Conservation (phyloP, 2,329 filamentous ascomycete species). For the Fusarium goolgardi region DNA sequence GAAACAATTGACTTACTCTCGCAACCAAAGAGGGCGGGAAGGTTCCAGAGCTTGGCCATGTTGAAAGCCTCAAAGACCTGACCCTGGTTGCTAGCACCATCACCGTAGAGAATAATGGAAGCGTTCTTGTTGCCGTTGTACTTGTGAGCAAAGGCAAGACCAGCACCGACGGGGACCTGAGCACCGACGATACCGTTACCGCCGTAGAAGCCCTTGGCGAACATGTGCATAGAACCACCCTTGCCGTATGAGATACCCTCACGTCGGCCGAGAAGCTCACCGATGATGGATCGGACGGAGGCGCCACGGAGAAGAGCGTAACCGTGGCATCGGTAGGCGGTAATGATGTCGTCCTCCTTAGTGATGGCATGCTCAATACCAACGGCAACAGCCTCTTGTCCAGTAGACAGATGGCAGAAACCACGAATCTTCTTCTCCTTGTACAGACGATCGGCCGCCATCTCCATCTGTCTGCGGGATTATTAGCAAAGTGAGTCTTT, state of each 20-base stretch:
- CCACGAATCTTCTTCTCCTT: conserved; percentile 99
- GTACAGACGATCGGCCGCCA: conserved; percentile 98
- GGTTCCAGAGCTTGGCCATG: conserved; percentile 99
- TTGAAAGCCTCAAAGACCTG: conserved; percentile 99
- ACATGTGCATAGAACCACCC: conserved; percentile 99
- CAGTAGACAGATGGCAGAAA: conserved; percentile 98
- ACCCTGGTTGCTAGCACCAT: conserved; percentile 98
- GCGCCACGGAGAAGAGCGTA: conserved; percentile 97
- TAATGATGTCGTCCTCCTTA: conserved; percentile 93
- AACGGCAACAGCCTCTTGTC: conserved; percentile 96
- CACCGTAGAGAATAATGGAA: conserved; percentile 92
- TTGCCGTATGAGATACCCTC: conserved; percentile 99
- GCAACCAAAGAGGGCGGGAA: conserved; percentile 95
- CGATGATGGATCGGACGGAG: conserved; percentile 90
- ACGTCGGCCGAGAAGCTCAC: conserved; percentile 92
- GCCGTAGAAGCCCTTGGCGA: conserved; percentile 96
- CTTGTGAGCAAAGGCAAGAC: conserved; percentile 96
- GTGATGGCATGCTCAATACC: conserved; percentile 97
- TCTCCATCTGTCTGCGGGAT: conserved; percentile 90
- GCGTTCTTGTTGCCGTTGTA: conserved; percentile 90
- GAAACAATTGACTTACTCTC: conserved; percentile 77
- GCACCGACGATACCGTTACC: conserved; percentile 99
- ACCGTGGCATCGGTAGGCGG: conserved; percentile 98
- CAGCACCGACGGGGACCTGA: conserved; percentile 96
- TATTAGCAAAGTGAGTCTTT: conserved; percentile 46